A percentile compares a stretch with the other conserved stretches of the same genome.
These are phyloP conservation scores for Passiflora organensis DNA, from an alignment of 345 rosid genomes.

Conservation along the genomic window DNA sequence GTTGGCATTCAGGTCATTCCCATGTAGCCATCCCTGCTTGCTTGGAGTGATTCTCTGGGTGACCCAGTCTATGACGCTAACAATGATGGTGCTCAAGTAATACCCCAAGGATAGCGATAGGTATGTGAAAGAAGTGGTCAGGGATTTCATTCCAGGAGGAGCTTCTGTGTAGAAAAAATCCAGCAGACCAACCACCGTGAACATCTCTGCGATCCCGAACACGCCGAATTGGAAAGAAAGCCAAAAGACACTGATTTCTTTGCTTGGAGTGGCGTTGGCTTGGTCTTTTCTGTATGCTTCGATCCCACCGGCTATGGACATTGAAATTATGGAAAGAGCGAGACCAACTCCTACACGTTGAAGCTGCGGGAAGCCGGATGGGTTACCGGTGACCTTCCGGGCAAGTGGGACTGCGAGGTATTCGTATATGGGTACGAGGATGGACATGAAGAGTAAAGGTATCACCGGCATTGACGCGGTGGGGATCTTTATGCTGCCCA, in stretches of 20 bases:
- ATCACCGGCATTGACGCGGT: constrained; percentile 29
- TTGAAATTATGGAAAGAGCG: neutral
- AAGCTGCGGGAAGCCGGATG: neutral
- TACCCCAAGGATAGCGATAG: neutral
- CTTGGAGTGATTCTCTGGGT: neutral
- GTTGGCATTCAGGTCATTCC: neutral
- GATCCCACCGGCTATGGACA: neutral
- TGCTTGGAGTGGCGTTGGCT: neutral
- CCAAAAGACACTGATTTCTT: neutral
- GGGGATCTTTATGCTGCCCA: constrained; percentile 24
- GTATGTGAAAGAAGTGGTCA: neutral
- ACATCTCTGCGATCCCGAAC: neutral
- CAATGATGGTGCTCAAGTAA: neutral
- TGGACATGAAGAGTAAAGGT: constrained; percentile 33
- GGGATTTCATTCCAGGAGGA: neutral
- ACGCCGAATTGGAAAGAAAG: neutral
- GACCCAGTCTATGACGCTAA: neutral
- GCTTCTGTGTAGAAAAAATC: neutral
- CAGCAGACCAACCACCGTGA: neutral
- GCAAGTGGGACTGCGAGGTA: constrained; percentile 8
- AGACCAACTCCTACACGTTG: neutral
- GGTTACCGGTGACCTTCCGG: neutral
- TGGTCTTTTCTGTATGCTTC: neutral
- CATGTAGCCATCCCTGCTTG: neutral
- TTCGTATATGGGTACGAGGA: constrained; percentile 33